Base-by-base conservation (phyloP, 129 eudicot genomes). In the Glebionis coronaria region DNA sequence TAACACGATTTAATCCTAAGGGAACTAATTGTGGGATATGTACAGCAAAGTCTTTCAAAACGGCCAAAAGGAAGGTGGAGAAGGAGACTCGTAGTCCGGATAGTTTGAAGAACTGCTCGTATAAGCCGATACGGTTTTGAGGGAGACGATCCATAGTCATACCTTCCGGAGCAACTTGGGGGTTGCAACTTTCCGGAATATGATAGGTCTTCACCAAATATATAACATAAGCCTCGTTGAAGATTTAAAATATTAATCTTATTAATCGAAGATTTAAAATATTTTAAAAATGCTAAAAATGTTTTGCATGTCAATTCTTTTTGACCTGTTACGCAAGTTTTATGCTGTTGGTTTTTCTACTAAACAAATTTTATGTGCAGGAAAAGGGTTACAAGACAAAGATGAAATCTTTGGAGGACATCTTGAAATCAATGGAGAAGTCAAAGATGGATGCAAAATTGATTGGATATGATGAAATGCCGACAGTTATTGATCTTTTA, bases 381-480 rank as follows among this genome's bases (percentile, higher is more conserved):
- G 93, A 75, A 29, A 80, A 84, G 68, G 99, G 97, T 65, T 89
- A 69, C 73, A 87, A 71, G 65, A 45, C 86, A 51, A 86, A 71
- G 81, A 46, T 82, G 59, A 74, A 77, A 83, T 55, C 95, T 31
- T 75, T 94, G 47, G 87, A 84, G 68, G 95, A 94, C 40, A 55
- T 94, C 51, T 79, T 94, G 61, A 81, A 61, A 70, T 51, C 29
- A 40, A 75, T 74, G 67, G 51, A 9, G 15, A 82, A 23, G 1
- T 0, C 25, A 23, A 23, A 77, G 73, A 81, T 44, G 90, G 86
- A 82, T 62, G 82, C 97, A 18, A 80, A 68, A 72, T 63, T 94
- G 73, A 85, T 94, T 14, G 99, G 99, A 40, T 87, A 82, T 61
- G 81, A 94, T 78, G 95, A 94, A 69, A 73, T 60, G 5, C 86